phyloP scores from a whole-genome alignment of 2,329 filamentous ascomycete genomes.

The Boeremia exigua region DNA sequence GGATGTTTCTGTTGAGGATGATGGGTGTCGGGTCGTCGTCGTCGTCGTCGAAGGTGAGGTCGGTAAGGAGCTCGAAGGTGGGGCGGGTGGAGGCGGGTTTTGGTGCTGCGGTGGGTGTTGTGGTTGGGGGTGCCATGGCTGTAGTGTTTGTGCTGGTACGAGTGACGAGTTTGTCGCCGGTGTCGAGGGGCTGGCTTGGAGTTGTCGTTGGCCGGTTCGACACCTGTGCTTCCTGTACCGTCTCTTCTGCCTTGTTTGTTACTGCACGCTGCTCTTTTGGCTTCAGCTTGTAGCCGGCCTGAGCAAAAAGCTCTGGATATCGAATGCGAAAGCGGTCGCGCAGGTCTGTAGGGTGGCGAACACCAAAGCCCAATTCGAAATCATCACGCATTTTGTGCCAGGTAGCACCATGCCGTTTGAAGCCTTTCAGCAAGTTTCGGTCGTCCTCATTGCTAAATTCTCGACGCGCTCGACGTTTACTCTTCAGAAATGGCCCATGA shows the following conservation, averaged over 20 bases:
- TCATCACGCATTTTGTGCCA: conserved; percentile 68
- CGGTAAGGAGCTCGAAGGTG: conserved; percentile 27
- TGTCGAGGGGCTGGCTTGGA: background rate
- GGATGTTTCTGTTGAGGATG: conserved; percentile 47
- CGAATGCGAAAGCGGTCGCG: conserved; percentile 67
- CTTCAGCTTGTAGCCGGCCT: conserved; percentile 53
- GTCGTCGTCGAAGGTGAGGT: conserved; percentile 25
- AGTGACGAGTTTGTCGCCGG: background rate
- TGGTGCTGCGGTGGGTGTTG: conserved; percentile 8
- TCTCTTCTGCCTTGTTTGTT: conserved; percentile 22
- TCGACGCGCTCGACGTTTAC: conserved; percentile 59
- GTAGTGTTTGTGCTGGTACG: background rate
- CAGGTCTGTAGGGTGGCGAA: conserved; percentile 62
- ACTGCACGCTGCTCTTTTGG: conserved; percentile 32
- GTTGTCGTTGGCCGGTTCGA: background rate
- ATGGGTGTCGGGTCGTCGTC: conserved; percentile 31
- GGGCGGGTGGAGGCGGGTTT: conserved; percentile 21
- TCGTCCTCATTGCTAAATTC: conserved; percentile 65
- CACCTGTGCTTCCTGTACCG: background rate
- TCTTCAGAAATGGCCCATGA: conserved; percentile 56
- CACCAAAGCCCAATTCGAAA: conserved; percentile 56
- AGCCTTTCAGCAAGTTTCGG: conserved; percentile 63
- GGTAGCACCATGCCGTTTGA: conserved; percentile 63
- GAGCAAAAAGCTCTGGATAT: conserved; percentile 63
- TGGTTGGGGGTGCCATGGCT: background rate